Evolutionary conservation across 192 early-diverging fungal genomes (phyloP).

Genomic region (Phlyctochytrium arcticum): DNA sequence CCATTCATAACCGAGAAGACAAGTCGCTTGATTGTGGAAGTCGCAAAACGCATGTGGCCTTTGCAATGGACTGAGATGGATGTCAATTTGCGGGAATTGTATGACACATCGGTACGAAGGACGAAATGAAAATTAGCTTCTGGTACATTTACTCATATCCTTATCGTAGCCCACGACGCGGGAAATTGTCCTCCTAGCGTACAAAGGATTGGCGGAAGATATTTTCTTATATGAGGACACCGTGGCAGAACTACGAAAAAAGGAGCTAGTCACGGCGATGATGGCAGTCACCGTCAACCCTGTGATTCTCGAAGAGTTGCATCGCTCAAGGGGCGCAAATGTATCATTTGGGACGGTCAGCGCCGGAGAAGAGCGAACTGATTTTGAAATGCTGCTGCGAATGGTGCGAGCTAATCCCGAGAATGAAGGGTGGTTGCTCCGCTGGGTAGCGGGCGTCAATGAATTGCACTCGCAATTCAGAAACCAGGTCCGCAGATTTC

Average conservation of each 20-base stretch:
- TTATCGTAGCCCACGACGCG: constrained; percentile 37
- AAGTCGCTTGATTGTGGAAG: constrained; percentile 50
- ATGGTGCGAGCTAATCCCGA: constrained; percentile 48
- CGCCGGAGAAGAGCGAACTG: not conserved
- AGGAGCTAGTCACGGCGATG: constrained; percentile 51
- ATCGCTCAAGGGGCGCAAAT: constrained; percentile 35
- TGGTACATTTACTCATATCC: not conserved
- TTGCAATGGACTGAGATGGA: constrained; percentile 58
- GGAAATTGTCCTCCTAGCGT: constrained; percentile 54
- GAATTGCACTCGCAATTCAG: constrained; percentile 22
- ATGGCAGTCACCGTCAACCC: constrained; percentile 51
- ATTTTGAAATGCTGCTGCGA: constrained; percentile 31
- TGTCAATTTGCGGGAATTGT: constrained; percentile 39
- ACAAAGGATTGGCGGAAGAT: constrained; percentile 56
- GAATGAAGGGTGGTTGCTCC: constrained; percentile 57
- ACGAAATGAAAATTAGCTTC: too few relatives aligned
- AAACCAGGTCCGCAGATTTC: not conserved
- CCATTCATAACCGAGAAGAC: constrained; percentile 61
- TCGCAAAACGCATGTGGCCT: constrained; percentile 63
- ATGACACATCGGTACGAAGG: constrained; percentile 16
- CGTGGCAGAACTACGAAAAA: constrained; percentile 53
- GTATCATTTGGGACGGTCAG: constrained; percentile 18
- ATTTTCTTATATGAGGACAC: constrained; percentile 58
- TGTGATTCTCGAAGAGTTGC: constrained; percentile 34
- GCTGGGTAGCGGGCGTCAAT: constrained; percentile 28